Base-by-base conservation (phyloP, 2,329 filamentous ascomycete species). In the Xylariaceae sp. region DNA sequence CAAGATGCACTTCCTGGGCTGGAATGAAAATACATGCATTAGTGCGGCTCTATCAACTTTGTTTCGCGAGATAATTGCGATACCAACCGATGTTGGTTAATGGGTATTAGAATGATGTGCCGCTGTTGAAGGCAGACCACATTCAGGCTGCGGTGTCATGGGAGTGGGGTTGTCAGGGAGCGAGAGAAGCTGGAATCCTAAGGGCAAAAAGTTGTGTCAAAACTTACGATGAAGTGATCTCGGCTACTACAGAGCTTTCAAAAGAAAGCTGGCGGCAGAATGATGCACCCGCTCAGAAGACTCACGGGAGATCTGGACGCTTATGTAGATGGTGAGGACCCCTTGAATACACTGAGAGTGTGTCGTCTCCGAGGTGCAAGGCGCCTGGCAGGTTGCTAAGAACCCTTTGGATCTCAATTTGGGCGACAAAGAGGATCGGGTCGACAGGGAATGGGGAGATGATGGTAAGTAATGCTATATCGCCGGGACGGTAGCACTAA, bases 141-240 rank as follows among this genome's bases (percentile, higher is more conserved):
- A 19, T 35, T 15, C 34, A 24, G 34, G 18, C 34, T 35, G 34
- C 19, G 34, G 34, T 19, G 34, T 19, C n/a, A 13, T 16, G 18
- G 15, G 18, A 35, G 34, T 19, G 34, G 13, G 18, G 34, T 18
- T 9, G 18, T 34, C 8, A 19, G 34, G 19, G 34, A 35, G 34
- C 22, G 9, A 38, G 33, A 41, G 30, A 37, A 48, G 35, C 29
- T 34, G 34, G 34, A 35, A 44, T 38, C 39, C 44, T 38, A 44
- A 44, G 47, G 48, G 47, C 43, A 41, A 43, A 44, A 44, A 48
- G 37, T 26, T 6, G 22, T 26, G 11, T 26, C 22, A 49, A 51
- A 57, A 64, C 63, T 63, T 54, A 64, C 62, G 52, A 53, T 59
- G 63, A 67, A 66, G 64, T 61, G 61, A 67, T 66, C 63, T 60